A percentile compares a stretch with the other conserved stretches of the same genome.
Conservation (phyloP, 2,329 filamentous ascomycete genomes). For the Ceratocystiopsis minuta region DNA sequence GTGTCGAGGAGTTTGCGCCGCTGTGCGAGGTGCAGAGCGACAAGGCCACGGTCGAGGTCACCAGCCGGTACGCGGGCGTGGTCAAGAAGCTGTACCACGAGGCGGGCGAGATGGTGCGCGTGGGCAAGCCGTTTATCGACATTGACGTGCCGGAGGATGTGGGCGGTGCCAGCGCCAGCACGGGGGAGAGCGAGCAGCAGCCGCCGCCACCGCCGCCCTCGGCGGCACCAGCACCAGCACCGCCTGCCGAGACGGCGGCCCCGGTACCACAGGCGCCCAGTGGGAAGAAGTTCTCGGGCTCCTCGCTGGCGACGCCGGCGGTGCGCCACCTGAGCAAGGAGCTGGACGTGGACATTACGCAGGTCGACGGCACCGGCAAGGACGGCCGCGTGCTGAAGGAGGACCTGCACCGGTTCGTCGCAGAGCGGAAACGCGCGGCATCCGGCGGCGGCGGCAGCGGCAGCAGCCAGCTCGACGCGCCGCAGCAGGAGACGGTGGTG, state of each 20-base stretch:
- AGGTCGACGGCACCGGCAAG: constrained; percentile 70
- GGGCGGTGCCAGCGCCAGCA: constrained; percentile 15
- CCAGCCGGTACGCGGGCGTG: constrained; percentile 82
- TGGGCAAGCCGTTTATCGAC: constrained; percentile 84
- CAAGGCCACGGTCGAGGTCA: constrained; percentile 83
- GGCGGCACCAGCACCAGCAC: constrained; percentile 10
- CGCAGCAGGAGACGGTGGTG: constrained; percentile 50
- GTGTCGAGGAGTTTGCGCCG: constrained; percentile 94
- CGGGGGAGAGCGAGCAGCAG: neutral
- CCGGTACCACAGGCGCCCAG: too few species aligned
- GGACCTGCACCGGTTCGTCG: constrained; percentile 60
- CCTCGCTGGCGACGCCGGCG: constrained; percentile 66
- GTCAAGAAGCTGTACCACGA: constrained; percentile 96
- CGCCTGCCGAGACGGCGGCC: constrained; percentile 13
- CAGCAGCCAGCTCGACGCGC: constrained; percentile 16
- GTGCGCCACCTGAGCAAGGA: constrained; percentile 79
- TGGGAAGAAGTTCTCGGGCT: constrained; percentile 39
- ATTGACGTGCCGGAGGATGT: constrained; percentile 78
- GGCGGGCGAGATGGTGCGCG: constrained; percentile 87
- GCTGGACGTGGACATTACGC: constrained; percentile 55
- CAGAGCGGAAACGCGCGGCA: constrained; percentile 27
- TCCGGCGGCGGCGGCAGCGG: constrained; percentile 11
- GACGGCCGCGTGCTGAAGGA: constrained; percentile 87
- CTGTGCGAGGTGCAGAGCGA: constrained; percentile 97
- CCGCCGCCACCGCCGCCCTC: neutral